phyloP scores from a whole-genome alignment of 805 yeast species.

The Candida sithepensis region DNA sequence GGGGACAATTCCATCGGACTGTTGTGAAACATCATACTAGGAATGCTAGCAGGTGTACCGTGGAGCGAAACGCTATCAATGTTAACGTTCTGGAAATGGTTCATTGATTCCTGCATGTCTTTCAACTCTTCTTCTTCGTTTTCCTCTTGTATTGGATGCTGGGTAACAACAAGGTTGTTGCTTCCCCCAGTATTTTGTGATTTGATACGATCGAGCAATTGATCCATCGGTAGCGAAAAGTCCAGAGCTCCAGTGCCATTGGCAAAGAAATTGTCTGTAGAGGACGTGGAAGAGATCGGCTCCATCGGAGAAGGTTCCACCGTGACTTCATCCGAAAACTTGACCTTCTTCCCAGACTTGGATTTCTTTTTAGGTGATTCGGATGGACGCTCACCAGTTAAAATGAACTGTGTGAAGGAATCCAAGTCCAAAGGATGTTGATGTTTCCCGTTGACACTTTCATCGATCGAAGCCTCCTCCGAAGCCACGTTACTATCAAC shows the following conservation, averaged over 20 bases:
- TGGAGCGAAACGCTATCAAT: slow-evolving; percentile 74
- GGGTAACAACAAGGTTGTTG: too few relatives aligned
- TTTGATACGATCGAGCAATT: slow-evolving; percentile 48
- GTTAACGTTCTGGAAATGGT: slow-evolving; percentile 70
- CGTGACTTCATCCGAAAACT: slow-evolving; percentile 65
- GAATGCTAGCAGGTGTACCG: slow-evolving; percentile 62
- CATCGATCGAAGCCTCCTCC: slow-evolving; percentile 15
- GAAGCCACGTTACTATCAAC: slow-evolving; percentile 30
- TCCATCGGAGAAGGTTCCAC: slow-evolving; percentile 26
- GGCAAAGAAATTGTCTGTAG: slow-evolving; percentile 8
- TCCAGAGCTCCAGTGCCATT: slow-evolving; percentile 37
- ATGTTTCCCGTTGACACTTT: slow-evolving; percentile 6
- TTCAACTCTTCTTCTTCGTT: slow-evolving; percentile 69
- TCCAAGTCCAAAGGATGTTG: slow-evolving; percentile 60
- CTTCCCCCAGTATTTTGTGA: slow-evolving; percentile 16
- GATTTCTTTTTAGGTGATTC: slow-evolving; percentile 36
- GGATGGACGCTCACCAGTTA: slow-evolving; percentile 74
- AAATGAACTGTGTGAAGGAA: slow-evolving; percentile 75
- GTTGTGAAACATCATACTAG: slow-evolving; percentile 20
- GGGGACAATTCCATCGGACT: slow-evolving; percentile 10
- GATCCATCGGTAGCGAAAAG: slow-evolving; percentile 73
- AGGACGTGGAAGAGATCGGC: slow-evolving; percentile 5
- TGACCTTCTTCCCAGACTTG: slow-evolving; percentile 56
- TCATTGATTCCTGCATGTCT: slow-evolving; percentile 72
- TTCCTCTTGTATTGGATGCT: slow-evolving; percentile 33